Conservation (phyloP, 768 basidiomycete species). For the Trametes gibbosa region DNA sequence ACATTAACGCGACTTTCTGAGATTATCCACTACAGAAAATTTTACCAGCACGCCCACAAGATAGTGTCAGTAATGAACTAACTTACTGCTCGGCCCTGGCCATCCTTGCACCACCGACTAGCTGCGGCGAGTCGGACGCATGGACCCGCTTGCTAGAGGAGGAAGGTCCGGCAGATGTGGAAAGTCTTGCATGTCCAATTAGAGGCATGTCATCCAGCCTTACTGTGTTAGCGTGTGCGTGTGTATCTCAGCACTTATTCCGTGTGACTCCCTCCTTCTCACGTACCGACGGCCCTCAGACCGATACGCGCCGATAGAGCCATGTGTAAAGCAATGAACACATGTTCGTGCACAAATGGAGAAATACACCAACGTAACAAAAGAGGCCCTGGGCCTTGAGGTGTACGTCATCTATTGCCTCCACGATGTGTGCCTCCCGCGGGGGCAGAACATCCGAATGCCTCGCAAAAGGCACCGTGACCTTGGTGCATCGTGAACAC, state of each 20-base stretch:
- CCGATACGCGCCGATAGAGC: not conserved
- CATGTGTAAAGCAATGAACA: not conserved
- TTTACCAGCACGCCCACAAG: too few relatives aligned
- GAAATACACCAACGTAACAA: not conserved
- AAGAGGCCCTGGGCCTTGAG: not conserved
- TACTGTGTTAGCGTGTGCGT: too few relatives aligned
- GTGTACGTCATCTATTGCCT: not conserved
- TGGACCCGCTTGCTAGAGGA: not conserved
- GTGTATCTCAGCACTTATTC: not conserved
- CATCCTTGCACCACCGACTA: too few relatives aligned
- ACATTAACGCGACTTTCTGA: too few relatives aligned
- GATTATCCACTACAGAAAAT: too few relatives aligned
- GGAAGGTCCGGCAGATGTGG: not conserved
- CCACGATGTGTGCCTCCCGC: not conserved
- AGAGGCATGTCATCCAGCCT: not conserved
- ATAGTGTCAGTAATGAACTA: too few relatives aligned
- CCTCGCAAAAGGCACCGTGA: not conserved
- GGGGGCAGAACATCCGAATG: not conserved
- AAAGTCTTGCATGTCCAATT: not conserved
- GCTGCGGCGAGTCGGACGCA: too few relatives aligned
- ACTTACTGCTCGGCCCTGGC: too few relatives aligned
- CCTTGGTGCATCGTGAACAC: not conserved
- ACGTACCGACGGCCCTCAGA: not conserved
- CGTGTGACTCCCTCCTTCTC: not conserved
- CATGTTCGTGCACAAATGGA: not conserved